phyloP scores from a whole-genome alignment of 352 stramenopile species.

The Peronospora belbahrii region DNA sequence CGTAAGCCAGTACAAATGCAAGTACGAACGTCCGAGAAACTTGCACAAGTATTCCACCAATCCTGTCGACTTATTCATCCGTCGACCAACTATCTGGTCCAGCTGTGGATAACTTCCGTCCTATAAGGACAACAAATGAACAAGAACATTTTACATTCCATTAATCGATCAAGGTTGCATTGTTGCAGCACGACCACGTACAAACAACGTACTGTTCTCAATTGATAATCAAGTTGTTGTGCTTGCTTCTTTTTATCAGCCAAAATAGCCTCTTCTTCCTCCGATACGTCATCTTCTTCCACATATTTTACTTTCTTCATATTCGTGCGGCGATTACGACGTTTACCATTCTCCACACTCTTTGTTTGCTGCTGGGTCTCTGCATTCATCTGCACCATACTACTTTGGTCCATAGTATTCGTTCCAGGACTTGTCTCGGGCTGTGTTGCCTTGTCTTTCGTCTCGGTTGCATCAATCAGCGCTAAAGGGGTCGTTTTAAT shows the following conservation, averaged over 20 bases:
- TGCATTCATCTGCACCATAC: neutral
- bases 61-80: conserved; percentile 65
- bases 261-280: conserved; percentile 47
- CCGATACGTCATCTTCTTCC: conserved; percentile 60
- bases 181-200: neutral
- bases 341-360: conserved; percentile 10
- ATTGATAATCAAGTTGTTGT: conserved; percentile 73
- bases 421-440: conserved; percentile 6
- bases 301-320: conserved; percentile 70
- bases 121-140: conserved; percentile 20
- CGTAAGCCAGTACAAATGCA: conserved; percentile 85
- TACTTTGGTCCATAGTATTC: neutral
- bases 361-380: conserved; percentile 6
- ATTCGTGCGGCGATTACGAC: conserved; percentile 34
- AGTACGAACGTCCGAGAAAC: conserved; percentile 78
- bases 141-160: neutral
- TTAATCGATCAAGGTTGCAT: no score
- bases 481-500: neutral
- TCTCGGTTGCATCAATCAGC: neutral
- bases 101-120: conserved; percentile 60
- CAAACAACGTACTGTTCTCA: conserved; percentile 29
- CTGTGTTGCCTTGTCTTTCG: conserved; percentile 1
- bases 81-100: conserved; percentile 78
- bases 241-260: conserved; percentile 62
- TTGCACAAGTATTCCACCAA: conserved; percentile 83